These are phyloP conservation scores for Cutaneotrichosporon mucoides DNA, from an alignment of 1,284 basidiomycete genomes.

Conservation along the genomic window DNA sequence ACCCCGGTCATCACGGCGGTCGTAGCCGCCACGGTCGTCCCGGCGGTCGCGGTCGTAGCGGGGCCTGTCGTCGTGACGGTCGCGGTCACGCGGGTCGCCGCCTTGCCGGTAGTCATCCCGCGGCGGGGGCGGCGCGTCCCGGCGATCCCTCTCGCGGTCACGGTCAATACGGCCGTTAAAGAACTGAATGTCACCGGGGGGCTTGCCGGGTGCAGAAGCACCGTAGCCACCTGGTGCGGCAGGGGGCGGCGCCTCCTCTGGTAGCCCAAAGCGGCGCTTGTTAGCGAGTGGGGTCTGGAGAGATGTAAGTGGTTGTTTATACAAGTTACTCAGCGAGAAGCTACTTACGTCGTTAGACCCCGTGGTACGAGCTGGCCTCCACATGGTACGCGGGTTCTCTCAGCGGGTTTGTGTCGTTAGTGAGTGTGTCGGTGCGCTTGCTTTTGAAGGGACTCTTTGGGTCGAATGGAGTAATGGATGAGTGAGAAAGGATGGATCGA, in stretches of 20 bases:
- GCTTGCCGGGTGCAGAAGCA: slow-evolving; percentile 12
- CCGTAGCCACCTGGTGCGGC: slow-evolving; percentile 49
- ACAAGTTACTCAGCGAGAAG: not conserved
- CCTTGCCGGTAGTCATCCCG: slow-evolving; percentile 19
- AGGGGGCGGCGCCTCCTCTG: slow-evolving; percentile 54
- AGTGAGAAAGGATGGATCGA: not conserved
- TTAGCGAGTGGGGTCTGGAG: slow-evolving; percentile 56
- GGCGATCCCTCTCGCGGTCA: slow-evolving; percentile 20
- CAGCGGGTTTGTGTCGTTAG: not conserved
- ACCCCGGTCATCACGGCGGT: slow-evolving; percentile 16
- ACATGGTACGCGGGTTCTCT: slow-evolving; percentile 56
- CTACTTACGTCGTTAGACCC: slow-evolving; percentile 52
- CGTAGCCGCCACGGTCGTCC: slow-evolving; percentile 15
- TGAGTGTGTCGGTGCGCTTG: not conserved
- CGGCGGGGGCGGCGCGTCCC: slow-evolving; percentile 8
- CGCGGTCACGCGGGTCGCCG: slow-evolving; percentile 3
- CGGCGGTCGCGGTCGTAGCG: slow-evolving; percentile 21
- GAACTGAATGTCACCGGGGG: slow-evolving; percentile 40
- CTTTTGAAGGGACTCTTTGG: not conserved
- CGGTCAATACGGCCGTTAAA: slow-evolving; percentile 45
- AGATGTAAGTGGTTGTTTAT: not conserved
- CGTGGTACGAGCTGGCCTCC: slow-evolving; percentile 63
- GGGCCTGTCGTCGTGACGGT: slow-evolving; percentile 19
- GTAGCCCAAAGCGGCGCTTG: slow-evolving; percentile 81
- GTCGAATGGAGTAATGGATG: not conserved